Base-by-base conservation (phyloP, 345 rosid species). In the Syzygium grande region DNA sequence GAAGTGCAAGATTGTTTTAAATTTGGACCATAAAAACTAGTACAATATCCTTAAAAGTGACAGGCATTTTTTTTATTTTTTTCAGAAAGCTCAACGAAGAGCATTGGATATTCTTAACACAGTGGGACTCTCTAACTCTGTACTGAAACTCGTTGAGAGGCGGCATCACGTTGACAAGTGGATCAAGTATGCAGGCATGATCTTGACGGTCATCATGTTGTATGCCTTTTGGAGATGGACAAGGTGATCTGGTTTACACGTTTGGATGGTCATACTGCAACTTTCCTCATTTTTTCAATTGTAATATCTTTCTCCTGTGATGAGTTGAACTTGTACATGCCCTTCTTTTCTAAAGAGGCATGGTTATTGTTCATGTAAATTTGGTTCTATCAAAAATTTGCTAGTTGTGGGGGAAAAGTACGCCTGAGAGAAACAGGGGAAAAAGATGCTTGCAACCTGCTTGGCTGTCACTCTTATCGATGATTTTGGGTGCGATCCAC, bases 171-270 rank as follows among this genome's bases (percentile, higher is more conserved):
- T 96, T 11, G 99, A 98, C 87, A 93, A 87, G 1, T 94, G 95
- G 98, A 96, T 98, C 92, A 98, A 98, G 90, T 98, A 98, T 21
- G 88, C 90, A 3, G 99, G 99, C 85, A 98, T 96, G 98, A 86
- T 92, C 29, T 88, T 90, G 59, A 95, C 99, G 6, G 55, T 94
- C 43, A 84, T 94, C 77, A 88, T 96, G 55, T 84, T 98, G 90
- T 95, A 89, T 92, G 89, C 94, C 85, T 91, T 98, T 85, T 87
- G 94, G 87, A 94, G 92, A 87, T 96, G 95, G 98, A 94, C 94
- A 51, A 83, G 89, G n/a, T 92, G 87, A 93, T 84, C 54, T 51
- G 43, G 25, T 52, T 51, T 22, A 51, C 25, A 8, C 27, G 6
- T 84, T 52, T 7, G 56, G 56, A 49, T 84, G 86, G 61, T 84